Evolutionary conservation across 495 filamentous ascomycete genomes (phyloP).

Genomic region (Xanthoparmelia taractica): DNA sequence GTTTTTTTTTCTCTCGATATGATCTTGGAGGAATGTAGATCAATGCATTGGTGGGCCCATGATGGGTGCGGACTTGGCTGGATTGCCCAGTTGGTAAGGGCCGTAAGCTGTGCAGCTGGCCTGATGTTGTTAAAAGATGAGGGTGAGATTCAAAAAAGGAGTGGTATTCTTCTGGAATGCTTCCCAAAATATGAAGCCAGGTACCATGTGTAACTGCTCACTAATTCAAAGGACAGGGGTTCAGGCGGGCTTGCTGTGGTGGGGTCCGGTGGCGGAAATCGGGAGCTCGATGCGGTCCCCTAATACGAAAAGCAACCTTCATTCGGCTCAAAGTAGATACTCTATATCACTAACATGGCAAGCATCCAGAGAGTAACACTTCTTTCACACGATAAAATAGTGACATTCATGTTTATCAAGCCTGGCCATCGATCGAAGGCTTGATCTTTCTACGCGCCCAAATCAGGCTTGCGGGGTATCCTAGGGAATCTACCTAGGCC

Average conservation of each 20-base stretch:
- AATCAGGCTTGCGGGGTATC: conserved; percentile 12
- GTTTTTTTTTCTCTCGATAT: conserved; percentile 2
- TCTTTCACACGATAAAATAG: too few species aligned
- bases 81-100: not conserved
- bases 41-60: conserved; percentile 17
- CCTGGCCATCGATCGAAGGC: too few species aligned
- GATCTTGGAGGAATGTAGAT: conserved; percentile 19
- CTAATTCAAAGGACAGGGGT: conserved; percentile 14
- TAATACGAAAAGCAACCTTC: not conserved
- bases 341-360: too few species aligned
- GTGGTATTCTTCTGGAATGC: not conserved
- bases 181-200: not conserved
- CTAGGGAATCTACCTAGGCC: not conserved
- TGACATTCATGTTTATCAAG: too few species aligned
- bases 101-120: not conserved
- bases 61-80: conserved; percentile 6
- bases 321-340: not conserved
- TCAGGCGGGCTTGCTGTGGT: conserved; percentile 4
- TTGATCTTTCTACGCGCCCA: not conserved
- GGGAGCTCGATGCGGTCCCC: not conserved
- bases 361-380: too few species aligned
- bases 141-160: not conserved
- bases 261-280: conserved; percentile 7
- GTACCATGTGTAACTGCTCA: conserved; percentile 12
- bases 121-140: not conserved